Percentiles rank a stretch among this genome's conserved stretches.
These are phyloP conservation scores for Termitomyces sp. DNA, from an alignment of 1,284 basidiomycete genomes.

Conservation along the genomic window DNA sequence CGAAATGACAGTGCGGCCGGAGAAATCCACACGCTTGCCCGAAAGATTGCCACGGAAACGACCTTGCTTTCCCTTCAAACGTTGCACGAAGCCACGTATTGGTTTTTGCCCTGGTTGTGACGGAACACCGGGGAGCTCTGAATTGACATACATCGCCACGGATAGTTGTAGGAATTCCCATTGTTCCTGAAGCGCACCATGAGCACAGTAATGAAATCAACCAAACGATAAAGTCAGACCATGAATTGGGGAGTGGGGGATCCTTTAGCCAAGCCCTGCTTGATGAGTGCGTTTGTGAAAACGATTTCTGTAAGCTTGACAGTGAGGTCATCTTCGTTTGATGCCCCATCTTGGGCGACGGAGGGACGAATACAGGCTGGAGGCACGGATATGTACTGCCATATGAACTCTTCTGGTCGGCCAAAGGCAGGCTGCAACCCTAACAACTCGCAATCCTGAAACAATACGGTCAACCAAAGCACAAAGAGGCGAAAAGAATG, in stretches of 20 bases:
- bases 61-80: conserved; percentile 98
- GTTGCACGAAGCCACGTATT: conserved; percentile 95
- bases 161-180: conserved; percentile 97
- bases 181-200: conserved; percentile 65
- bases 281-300: conserved; percentile 91
- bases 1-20: conserved; percentile 96
- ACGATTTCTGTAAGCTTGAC: conserved; percentile 98
- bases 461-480: not conserved
- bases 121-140: conserved; percentile 90
- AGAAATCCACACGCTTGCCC: conserved; percentile 99
- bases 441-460: conserved; percentile 89
- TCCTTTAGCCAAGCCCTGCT: conserved; percentile 85
- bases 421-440: conserved; percentile 88
- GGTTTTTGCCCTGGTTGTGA: conserved; percentile 84
- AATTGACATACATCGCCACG: conserved; percentile 98
- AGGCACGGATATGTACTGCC: conserved; percentile 99
- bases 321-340: conserved; percentile 98
- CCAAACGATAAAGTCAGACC: conserved; percentile 42
- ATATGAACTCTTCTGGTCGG: conserved; percentile 95
- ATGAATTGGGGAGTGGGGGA: conserved; percentile 86
- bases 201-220: conserved; percentile 11
- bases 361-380: conserved; percentile 97
- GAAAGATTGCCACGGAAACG: conserved; percentile 98
- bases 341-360: conserved; percentile 94
- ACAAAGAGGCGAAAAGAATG: not conserved